Base-by-base conservation (phyloP, 495 filamentous ascomycete genomes). In the Neohortaea acidophila region DNA sequence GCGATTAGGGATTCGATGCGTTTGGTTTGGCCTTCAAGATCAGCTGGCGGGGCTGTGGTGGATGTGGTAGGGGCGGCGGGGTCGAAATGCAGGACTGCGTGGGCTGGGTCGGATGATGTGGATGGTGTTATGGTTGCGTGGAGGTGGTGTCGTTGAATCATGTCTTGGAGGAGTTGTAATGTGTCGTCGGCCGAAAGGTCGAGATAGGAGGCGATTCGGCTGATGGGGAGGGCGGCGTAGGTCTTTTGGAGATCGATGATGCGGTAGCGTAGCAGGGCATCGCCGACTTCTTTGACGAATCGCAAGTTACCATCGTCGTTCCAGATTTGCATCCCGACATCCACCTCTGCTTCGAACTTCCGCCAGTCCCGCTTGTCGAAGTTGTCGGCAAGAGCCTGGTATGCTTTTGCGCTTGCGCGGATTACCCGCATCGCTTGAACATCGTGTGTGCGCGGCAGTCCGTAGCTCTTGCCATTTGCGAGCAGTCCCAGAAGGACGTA, bases 401-500 rank as follows among this genome's bases (percentile, higher is more conserved):
- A 94, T 12, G 81, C 70, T 47, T 72, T 83, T 24, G 71, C 67
- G 14, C 81, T 46, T 4, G 62, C 57, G 31, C 65, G 66, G 40
- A 75, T 79, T 2, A 57, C 47, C 45, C 79, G 81, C 32, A 64
- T 57, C 9, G 73, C 66, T 23, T 58, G 48, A 0, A 55, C 39
- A 40, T 64, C 56, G 13, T 66, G 60, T 5, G 64, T 62, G 19
- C 55, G 64, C 4, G 73, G 69, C 31, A 62, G 39, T 2, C 53
- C 33, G 55, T 47, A 59, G 49, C 78, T 69, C 58, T 70, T 77
- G 51, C 87, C 87, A 28, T 75, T 61, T 14, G 67, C 62, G 8
- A 96, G 63, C 25, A 93, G 59, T 24, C 73, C 70, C 3, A 86
- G 69, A n/a, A 97, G 60, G 7, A 89, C 57, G 79, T 83, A 93